phyloP scores from a whole-genome alignment of 2,329 filamentous ascomycete genomes.

The Septoria linicola region DNA sequence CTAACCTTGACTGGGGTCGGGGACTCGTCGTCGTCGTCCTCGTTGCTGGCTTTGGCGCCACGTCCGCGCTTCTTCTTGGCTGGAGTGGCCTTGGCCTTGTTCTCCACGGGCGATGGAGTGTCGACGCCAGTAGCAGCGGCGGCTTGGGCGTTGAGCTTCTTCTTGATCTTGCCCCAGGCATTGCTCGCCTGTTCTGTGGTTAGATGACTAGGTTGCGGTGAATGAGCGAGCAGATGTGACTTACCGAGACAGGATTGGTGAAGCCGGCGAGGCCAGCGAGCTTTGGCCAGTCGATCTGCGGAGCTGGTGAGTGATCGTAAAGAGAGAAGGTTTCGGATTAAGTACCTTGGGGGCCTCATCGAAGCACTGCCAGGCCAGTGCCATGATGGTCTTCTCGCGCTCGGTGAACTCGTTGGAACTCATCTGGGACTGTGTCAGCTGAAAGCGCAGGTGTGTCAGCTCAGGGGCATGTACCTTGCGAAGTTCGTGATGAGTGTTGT shows the following conservation, averaged over 20 bases:
- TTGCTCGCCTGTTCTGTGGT: slow-evolving; percentile 28
- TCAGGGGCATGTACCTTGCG: not conserved
- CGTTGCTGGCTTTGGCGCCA: slow-evolving; percentile 19
- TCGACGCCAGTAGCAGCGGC: slow-evolving; percentile 8
- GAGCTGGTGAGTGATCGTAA: slow-evolving; percentile 18
- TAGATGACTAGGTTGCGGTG: too few species aligned
- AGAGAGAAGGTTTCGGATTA: slow-evolving; percentile 41
- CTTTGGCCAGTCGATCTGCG: slow-evolving; percentile 30
- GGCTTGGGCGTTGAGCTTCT: slow-evolving; percentile 32
- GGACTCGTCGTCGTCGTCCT: slow-evolving; percentile 21
- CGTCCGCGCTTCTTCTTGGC: slow-evolving; percentile 27
- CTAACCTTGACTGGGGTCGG: slow-evolving; percentile 24
- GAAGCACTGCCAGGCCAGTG: slow-evolving; percentile 33
- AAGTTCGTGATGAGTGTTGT: too few species aligned
- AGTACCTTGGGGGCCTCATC: slow-evolving; percentile 32
- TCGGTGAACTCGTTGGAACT: slow-evolving; percentile 26
- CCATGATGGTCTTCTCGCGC: slow-evolving; percentile 30
- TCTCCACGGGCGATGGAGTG: slow-evolving; percentile 3
- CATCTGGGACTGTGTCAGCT: slow-evolving; percentile 12
- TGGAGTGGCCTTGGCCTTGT: slow-evolving; percentile 25
- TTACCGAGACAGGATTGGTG: slow-evolving; percentile 28
- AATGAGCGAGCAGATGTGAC: not conserved
- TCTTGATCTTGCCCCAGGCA: slow-evolving; percentile 37
- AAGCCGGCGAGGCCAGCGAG: slow-evolving; percentile 25
- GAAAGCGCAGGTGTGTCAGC: not conserved